Conservation (phyloP, 2,329 filamentous ascomycete genomes). For the Monilinia fructicola region DNA sequence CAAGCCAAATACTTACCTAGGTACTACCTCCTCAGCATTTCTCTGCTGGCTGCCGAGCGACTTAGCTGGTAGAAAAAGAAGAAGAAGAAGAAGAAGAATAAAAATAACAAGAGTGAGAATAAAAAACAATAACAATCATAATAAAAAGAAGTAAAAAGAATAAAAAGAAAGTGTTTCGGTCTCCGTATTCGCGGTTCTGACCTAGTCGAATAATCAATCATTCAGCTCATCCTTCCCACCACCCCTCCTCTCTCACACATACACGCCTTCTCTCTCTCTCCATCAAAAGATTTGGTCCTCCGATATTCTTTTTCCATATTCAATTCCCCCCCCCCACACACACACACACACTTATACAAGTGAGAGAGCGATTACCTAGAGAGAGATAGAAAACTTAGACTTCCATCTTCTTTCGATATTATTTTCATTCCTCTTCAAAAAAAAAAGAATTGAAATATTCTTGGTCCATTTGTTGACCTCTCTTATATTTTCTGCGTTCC, state of each 20-base stretch:
- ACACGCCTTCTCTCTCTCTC: conserved; percentile 3
- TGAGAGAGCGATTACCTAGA: background rate
- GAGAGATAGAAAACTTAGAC: conserved; percentile 2
- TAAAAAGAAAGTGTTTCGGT: background rate
- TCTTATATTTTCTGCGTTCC: conserved; percentile 1
- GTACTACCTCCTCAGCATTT: no score
- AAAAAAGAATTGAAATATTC: conserved; percentile 2
- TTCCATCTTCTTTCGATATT: conserved; percentile 5
- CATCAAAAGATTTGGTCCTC: background rate
- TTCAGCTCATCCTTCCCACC: background rate
- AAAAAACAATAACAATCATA: no score
- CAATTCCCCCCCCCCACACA: background rate
- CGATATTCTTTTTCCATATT: conserved; percentile 2
- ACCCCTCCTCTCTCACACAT: background rate
- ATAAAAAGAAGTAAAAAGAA: no score
- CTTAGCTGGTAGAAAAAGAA: no score
- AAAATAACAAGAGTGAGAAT: no score
- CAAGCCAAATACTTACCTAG: no score
- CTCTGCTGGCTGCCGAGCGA: no score
- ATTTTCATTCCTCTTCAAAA: background rate
- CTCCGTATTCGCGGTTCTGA: conserved; percentile 6
- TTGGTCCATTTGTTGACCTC: background rate
- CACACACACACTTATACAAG: no score
- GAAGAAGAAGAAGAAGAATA: no score
- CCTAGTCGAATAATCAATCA: background rate